A percentile compares a stretch with the other conserved stretches of the same genome.
Conservation (phyloP, 2,329 filamentous ascomycete species). For the Alternaria brassicicola region DNA sequence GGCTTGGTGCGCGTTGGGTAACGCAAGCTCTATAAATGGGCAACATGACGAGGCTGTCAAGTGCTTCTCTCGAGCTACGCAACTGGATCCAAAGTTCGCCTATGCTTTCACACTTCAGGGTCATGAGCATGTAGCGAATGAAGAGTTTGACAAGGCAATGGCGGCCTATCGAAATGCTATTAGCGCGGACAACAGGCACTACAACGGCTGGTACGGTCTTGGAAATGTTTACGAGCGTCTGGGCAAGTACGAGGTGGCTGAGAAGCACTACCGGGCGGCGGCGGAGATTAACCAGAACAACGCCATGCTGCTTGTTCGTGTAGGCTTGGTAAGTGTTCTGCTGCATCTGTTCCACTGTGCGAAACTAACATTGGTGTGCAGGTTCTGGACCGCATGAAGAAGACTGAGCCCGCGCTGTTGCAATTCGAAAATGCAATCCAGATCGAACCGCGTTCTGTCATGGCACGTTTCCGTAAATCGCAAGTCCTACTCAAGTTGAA, state of each 20-base stretch:
- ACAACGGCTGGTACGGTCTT: slow-evolving; percentile 98
- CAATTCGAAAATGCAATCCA: slow-evolving; percentile 85
- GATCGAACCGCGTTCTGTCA: slow-evolving; percentile 77
- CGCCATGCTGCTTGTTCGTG: slow-evolving; percentile 87
- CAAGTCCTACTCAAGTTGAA: slow-evolving; percentile 80
- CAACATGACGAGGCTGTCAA: slow-evolving; percentile 94
- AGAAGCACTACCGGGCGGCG: slow-evolving; percentile 88
- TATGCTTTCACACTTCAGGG: slow-evolving; percentile 96
- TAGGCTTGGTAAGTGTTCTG: slow-evolving; percentile 70
- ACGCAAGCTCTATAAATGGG: slow-evolving; percentile 88
- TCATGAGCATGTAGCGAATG: slow-evolving; percentile 93
- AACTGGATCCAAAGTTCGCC: slow-evolving; percentile 86
- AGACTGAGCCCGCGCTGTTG: slow-evolving; percentile 75
- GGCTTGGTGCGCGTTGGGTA: slow-evolving; percentile 94
- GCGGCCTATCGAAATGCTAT: slow-evolving; percentile 86
- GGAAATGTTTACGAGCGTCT: slow-evolving; percentile 83
- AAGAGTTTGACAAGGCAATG: slow-evolving; percentile 95
- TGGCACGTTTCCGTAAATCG: slow-evolving; percentile 93
- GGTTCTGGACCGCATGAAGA: slow-evolving; percentile 81
- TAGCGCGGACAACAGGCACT: slow-evolving; percentile 84
- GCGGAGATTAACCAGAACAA: slow-evolving; percentile 92
- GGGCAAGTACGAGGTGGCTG: slow-evolving; percentile 88
- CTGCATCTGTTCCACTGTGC: neutral
- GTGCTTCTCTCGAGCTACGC: slow-evolving; percentile 93
- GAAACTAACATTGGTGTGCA: slow-evolving; percentile 17